Percentiles rank a stretch among this genome's conserved stretches.
Evolutionary conservation across 2,329 filamentous ascomycete species (phyloP).

Genomic region (Cadophora sp.): DNA sequence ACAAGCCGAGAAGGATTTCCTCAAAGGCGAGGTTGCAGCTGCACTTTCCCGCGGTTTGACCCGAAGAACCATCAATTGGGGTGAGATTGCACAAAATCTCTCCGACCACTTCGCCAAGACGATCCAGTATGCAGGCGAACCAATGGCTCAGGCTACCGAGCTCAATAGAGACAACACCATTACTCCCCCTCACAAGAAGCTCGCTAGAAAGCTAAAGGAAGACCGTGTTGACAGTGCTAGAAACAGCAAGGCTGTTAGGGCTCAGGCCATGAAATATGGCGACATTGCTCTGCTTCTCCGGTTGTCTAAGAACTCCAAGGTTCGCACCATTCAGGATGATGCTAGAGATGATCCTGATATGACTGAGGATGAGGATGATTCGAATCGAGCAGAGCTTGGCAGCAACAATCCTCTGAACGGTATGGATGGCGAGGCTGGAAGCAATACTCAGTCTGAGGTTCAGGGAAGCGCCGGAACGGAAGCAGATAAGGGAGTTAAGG

Average conservation of each 20-base stretch:
- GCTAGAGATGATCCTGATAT: neutral
- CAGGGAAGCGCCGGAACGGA: neutral
- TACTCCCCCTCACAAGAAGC: neutral
- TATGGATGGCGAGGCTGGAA: neutral
- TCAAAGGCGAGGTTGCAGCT: slow-evolving; percentile 6
- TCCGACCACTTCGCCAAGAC: neutral
- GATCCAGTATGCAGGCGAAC: slow-evolving; percentile 2
- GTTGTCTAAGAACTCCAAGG: neutral
- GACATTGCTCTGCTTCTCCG: slow-evolving; percentile 15
- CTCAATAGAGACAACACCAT: neutral
- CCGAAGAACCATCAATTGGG: slow-evolving; percentile 18
- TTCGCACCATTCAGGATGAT: neutral
- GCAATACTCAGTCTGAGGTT: neutral
- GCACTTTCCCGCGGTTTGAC: neutral
- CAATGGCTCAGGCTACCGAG: slow-evolving; percentile 5
- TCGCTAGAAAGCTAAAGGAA: slow-evolving; percentile 4
- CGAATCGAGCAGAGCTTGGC: no score
- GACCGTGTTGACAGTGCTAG: slow-evolving; percentile 9
- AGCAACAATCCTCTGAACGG: neutral
- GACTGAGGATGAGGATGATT: neutral
- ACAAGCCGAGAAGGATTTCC: slow-evolving; percentile 19
- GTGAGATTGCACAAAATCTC: slow-evolving; percentile 2
- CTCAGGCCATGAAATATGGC: slow-evolving; percentile 15
- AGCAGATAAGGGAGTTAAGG: neutral
- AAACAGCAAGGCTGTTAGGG: neutral